Evolutionary conservation across 495 filamentous ascomycete genomes (phyloP), one percentile per base, ranked within the genome.

Genomic region (Aspergillus coremiiformis): DNA sequence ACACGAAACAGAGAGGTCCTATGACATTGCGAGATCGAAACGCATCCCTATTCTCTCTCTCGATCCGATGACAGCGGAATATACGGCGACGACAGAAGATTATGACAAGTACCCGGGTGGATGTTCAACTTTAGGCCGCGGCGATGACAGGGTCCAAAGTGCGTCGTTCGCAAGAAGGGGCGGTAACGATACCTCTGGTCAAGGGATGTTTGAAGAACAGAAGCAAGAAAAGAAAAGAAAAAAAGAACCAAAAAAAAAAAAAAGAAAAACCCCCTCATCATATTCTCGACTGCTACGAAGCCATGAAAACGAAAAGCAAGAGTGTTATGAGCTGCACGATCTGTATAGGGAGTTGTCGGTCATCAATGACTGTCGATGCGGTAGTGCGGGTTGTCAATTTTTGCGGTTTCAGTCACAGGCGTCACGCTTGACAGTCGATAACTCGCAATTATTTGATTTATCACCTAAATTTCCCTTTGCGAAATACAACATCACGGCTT

Each of bases 281-380:
- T 39, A 39, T 30, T 24, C 54, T 58, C 49, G 54, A 61, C 50
- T 22, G 53, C 44, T 55, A 64, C 53, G 57, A 67, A 47, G 54
- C 57, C 51, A 66, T 59, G 60, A 62, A 65, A 67, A 61, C 58
- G 63, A 62, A 54, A 65, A 56, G 60, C 58, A 68, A 61, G 62
- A 68, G 59, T 54, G 59, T 68, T 65, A 73, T 55, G 66, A 66
- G 59, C 62, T 60, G 58, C 57, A 71, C 53, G 67, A 66, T 59
- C 51, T 66, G 65, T 56, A 39, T 53, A 53, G 49, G 32, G 53
- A 29, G 49, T 52, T 51, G 41, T 32, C 23, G 22, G 24, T 48
- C 29, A 39, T 45, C 35, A 37, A 23, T 50, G 47, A 39, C 27
- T 49, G 35, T 21, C 32, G 43, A 35, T 45, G 35, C 32, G 33